Base-by-base conservation (phyloP, 495 filamentous ascomycete species). In the Chlorociboria aeruginascens region DNA sequence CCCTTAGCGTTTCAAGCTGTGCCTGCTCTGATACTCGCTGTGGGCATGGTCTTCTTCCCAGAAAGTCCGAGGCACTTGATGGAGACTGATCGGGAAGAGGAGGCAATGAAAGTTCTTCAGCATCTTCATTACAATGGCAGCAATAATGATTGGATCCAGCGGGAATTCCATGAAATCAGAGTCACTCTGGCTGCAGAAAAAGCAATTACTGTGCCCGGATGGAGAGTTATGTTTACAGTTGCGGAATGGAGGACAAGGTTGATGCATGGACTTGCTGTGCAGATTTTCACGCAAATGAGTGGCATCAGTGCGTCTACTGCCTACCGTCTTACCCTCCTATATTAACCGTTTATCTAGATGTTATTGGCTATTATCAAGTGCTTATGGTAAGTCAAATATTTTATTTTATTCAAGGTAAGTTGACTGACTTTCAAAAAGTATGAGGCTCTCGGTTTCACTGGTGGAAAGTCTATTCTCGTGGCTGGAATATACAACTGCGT, bases 211-310 rank as follows among this genome's bases (percentile, higher is more conserved):
- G 68, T 40, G 68, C 70, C 59, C 59, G 83, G 74, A 33, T 70
- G 72, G n/a, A 62, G 73, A 43, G 71, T 69, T 44, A 73, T 72
- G 20, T 68, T 82, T 6, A 57, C 54, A 3, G 50, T 70, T 73
- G 54, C 79, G 69, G 8, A 66, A 64, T 54, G 78, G 76, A 49
- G 79, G 73, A 60, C 79, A 70, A 0, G 79, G 79, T 59, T 77
- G 75, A n/a, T 73, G 80, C 43, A 73, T 79, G 65, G 50, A 76
- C 25, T 68, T 81, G 28, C 79, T 73, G 7, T 65, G 66, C 70
- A 83, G 69, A 73, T 89, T 52, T 84, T 89, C 71, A 85, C 89
- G 61, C 86, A 92, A 56, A 70, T 88, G 49, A 77, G 74, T 48
- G 78, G 79, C n/a, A 86, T 82, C 65, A 89, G 89, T 54, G 80